Percentiles rank a stretch among this genome's conserved stretches.
Evolutionary conservation across 2,329 filamentous ascomycete species (phyloP).

Genomic region (Clarireedia monteithiana): DNA sequence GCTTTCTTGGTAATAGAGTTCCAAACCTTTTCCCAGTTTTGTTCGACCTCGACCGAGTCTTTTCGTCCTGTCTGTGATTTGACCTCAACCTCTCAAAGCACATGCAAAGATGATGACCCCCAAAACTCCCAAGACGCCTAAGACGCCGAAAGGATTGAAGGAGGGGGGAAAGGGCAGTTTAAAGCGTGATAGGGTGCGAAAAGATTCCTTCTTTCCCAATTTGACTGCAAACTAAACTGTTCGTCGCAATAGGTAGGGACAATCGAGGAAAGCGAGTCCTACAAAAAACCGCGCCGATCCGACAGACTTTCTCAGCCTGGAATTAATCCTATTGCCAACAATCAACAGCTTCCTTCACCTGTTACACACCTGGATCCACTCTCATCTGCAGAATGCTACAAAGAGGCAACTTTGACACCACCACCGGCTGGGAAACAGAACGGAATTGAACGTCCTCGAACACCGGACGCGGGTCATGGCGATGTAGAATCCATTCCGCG

Average conservation of each 20-base stretch:
- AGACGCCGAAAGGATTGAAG: background rate
- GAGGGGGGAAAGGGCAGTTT: background rate
- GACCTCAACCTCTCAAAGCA: background rate
- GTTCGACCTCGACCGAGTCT: too few relatives aligned
- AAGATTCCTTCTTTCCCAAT: background rate
- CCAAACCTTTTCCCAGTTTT: too few relatives aligned
- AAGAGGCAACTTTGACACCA: conserved; percentile 66
- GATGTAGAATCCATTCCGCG: too few relatives aligned
- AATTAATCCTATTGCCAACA: conserved; percentile 53
- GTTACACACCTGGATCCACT: conserved; percentile 62
- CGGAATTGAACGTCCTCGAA: conserved; percentile 37
- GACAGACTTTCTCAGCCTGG: conserved; percentile 51
- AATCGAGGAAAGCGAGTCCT: conserved; percentile 21
- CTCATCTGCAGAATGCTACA: conserved; percentile 48
- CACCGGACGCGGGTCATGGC: conserved; percentile 27
- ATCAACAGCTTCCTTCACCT: conserved; percentile 72
- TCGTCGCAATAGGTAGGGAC: conserved; percentile 15
- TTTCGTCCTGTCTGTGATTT: too few relatives aligned
- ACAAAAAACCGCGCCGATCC: conserved; percentile 80
- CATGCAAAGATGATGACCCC: background rate
- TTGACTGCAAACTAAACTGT: conserved; percentile 15
- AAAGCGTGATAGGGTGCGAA: conserved; percentile 6
- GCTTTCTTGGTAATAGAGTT: background rate
- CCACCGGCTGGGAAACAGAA: conserved; percentile 55
- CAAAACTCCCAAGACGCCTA: background rate